Evolutionary conservation across 495 filamentous ascomycete species (phyloP), one percentile per base, ranked within the genome.

Genomic region (Penicillium malachiteum): DNA sequence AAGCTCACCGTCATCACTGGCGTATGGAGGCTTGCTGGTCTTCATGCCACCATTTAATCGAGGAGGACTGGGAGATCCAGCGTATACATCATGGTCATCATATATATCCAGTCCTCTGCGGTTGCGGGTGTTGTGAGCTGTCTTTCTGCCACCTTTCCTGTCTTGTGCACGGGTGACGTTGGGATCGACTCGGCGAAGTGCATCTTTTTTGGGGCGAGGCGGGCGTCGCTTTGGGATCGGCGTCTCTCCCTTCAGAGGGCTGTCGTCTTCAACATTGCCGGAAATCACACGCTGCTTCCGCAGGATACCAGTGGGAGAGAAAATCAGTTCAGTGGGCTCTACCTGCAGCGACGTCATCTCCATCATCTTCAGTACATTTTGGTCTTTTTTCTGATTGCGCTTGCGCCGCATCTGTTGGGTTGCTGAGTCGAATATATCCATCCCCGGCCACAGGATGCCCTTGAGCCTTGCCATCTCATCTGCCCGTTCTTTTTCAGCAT

Each of bases 341-440:
- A 92, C 84, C 5, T 76, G 72, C 17, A 66, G 65, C 0, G 91
- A 92, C 14, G 86, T 85, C 32, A 73, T 65, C 58, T 90, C 80
- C 77, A 96, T 89, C 59, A 80, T 78, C 65, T 79, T 80, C 18
- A 96, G 57, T 17, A 90, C 82, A 7, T 81, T 86, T 11, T 75
- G 78, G 52, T 89, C 86, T 63, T 96, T 96, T 57, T 88, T 88
- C 69, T 96, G 92, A 64, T 96, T 96, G 39, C 92, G 83, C 71
- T 83, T 89, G 37, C 88, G 83, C 63, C 86, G 86, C 77, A 88
- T 87, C 45, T 87, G 81, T 50, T 84, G 77, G 1, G 84, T 90
- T 7, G 92, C 92, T 10, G 91, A 87, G 65, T 96, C 92, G 62
- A 95, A 96, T 16, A 93, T 71, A 50, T 86, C 84, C 92, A 96